phyloP scores from a whole-genome alignment of 108 stramenopile genomes.

The Seminavis robusta region DNA sequence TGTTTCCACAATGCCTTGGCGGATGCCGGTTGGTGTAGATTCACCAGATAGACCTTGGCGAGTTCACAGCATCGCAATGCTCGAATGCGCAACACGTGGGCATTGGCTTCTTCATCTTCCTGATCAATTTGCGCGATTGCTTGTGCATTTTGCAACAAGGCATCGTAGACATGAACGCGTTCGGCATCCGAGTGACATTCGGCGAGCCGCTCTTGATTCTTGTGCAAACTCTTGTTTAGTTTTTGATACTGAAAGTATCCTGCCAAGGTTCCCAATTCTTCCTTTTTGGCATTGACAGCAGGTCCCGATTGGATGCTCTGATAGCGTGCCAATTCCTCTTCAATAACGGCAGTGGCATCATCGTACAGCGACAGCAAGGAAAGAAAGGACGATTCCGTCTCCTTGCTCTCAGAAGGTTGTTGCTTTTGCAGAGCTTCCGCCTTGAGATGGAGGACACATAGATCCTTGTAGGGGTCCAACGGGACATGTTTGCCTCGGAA shows the following conservation, averaged over 20 bases:
- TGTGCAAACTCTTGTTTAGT: conserved; percentile 38
- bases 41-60: conserved; percentile 23
- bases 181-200: conserved; percentile 44
- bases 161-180: conserved; percentile 73
- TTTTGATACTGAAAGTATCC: conserved; percentile 72
- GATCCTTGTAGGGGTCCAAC: conserved; percentile 43
- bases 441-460: conserved; percentile 40
- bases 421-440: conserved; percentile 4
- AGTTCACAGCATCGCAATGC: conserved; percentile 62
- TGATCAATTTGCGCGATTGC: conserved; percentile 36
- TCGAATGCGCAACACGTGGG: conserved; percentile 68
- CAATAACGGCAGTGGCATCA: conserved; percentile 55
- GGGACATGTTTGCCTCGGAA: conserved; percentile 60
- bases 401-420: conserved; percentile 9
- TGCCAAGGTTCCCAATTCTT: conserved; percentile 49
- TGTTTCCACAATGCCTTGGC: conserved; percentile 63
- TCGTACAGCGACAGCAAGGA: conserved; percentile 64
- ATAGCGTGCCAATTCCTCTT: conserved; percentile 37
- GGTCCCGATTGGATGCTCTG: conserved; percentile 45
- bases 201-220: conserved; percentile 47
- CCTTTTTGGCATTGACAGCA: conserved; percentile 63
- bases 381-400: conserved; percentile 52
- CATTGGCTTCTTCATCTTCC: conserved; percentile 74
- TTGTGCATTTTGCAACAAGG: conserved; percentile 72
- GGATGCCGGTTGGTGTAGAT: not conserved